phyloP scores from a whole-genome alignment of 2,329 filamentous ascomycete species.

The Aspergillus sp. region DNA sequence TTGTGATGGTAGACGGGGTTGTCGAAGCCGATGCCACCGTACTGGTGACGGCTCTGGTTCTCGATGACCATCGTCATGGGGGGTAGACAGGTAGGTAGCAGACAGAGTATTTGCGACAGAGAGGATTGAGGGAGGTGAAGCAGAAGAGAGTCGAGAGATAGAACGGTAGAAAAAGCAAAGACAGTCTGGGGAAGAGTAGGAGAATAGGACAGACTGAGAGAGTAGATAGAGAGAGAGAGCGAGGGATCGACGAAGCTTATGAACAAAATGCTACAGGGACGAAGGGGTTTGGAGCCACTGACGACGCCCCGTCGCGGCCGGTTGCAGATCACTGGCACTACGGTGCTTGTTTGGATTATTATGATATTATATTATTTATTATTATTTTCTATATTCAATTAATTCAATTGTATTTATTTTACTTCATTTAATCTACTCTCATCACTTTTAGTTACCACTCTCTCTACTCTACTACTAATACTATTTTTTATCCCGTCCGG shows the following conservation, averaged over 20 bases:
- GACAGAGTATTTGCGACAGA: constrained; percentile 2
- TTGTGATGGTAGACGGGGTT: constrained; percentile 51
- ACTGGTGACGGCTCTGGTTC: constrained; percentile 72
- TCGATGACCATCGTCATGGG: constrained; percentile 94
- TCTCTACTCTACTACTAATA: too few relatives aligned
- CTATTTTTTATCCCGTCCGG: too few relatives aligned
- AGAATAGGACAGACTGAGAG: constrained; percentile 6
- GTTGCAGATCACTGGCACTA: constrained; percentile 31
- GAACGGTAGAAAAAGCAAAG: constrained; percentile 7
- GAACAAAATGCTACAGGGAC: constrained; percentile 25
- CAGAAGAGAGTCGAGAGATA: constrained; percentile 8
- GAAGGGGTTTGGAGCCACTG: constrained; percentile 29
- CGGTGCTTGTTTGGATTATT: constrained; percentile 14
- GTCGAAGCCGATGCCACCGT: constrained; percentile 72
- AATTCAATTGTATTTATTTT: too few relatives aligned
- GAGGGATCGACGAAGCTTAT: constrained; percentile 38
- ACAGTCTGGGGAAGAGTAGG: constrained; percentile 5
- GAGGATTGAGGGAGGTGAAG: constrained; percentile 5
- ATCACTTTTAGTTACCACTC: too few relatives aligned
- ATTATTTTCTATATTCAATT: too few relatives aligned
- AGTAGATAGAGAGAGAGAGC: constrained; percentile 18
- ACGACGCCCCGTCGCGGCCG: constrained; percentile 31
- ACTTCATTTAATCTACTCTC: too few relatives aligned
- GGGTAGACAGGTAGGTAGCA: constrained; percentile 2
- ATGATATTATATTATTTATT: too few relatives aligned